Base-by-base conservation (phyloP, 495 filamentous ascomycete species). In the Hyaloscypha hepaticicola region DNA sequence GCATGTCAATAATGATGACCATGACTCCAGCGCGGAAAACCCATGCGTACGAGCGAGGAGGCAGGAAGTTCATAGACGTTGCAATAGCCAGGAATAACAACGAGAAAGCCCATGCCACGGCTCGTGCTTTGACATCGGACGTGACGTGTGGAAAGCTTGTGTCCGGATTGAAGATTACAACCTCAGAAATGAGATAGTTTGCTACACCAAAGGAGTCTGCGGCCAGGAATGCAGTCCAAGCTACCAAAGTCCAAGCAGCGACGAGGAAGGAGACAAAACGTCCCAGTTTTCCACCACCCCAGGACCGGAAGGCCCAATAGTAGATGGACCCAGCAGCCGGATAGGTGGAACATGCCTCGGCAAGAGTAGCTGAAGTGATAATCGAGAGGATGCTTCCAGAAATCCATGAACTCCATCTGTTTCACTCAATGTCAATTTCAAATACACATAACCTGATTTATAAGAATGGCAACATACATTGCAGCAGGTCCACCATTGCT, bases 301-400 rank as follows among this genome's bases (percentile, higher is more conserved):
- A 74, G 0, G 75, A 77, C 33, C 74, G 66, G 51, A 75, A 76
- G n/a, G 73, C 73, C 72, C 74, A 77, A 67, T 76, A 76, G 70
- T 77, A 77, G 31, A 75, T 76, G 3, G 74, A 77, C 11, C 75
- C 75, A 22, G 75, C 74, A 55, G 72, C 75, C 19, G 75, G 72
- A 31, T 74, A 75, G 45, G 62, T 66, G 22, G 73, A 75, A 41
- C 73, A 77, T 12, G 75, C 75, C 65, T 75, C 75, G 11, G 75
- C 75, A 27, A 77, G 72, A 45, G 72, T 75, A 19, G 72, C 73
- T 21, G 73, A 71, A 27, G 75, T 75, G 60, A 77, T 74, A 61
- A 75, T 71, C 5, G 73, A 76, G 8, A 77, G 57, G 28, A 76
- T 70, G 56, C 72, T 76, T 56, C 74, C 74, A 19, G 75, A 76